phyloP scores from a whole-genome alignment of 2,329 filamentous ascomycete genomes.

The Fusarium annulatum region DNA sequence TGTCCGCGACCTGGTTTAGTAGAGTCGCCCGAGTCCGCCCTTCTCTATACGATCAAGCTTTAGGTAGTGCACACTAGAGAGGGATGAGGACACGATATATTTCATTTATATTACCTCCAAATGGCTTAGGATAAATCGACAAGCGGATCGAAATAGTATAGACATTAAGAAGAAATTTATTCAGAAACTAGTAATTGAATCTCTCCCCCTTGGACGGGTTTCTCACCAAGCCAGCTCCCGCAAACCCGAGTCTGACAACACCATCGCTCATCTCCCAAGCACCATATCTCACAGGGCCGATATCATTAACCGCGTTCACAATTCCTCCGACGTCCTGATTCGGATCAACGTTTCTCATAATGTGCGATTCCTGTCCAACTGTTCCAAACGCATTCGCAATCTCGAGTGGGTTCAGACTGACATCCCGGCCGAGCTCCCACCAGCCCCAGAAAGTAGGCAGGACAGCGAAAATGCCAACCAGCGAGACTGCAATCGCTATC shows the following conservation, averaged over 20 bases:
- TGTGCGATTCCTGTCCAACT: conserved; percentile 23
- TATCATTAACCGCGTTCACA: conserved; percentile 17
- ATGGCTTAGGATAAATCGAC: neutral
- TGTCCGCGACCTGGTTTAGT: too few relatives aligned
- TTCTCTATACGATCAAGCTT: neutral
- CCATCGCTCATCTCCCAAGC: conserved; percentile 38
- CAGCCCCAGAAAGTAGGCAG: conserved; percentile 40
- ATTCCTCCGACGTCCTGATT: conserved; percentile 33
- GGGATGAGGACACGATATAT: neutral
- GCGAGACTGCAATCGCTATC: conserved; percentile 30
- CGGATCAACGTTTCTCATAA: conserved; percentile 34
- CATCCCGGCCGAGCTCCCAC: conserved; percentile 41
- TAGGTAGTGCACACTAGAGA: neutral
- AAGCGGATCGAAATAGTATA: neutral
- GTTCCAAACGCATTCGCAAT: conserved; percentile 41
- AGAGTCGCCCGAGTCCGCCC: too few relatives aligned
- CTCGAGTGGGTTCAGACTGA: conserved; percentile 37
- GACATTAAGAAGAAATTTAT: neutral
- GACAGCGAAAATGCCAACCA: conserved; percentile 31
- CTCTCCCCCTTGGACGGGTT: conserved; percentile 35
- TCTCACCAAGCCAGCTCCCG: conserved; percentile 24
- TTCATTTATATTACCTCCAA: neutral
- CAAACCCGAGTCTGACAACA: conserved; percentile 32
- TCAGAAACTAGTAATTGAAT: conserved; percentile 23
- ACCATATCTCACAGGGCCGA: conserved; percentile 35